phyloP scores from a whole-genome alignment of 1,284 basidiomycete genomes.

The Cryptococcus sp. region DNA sequence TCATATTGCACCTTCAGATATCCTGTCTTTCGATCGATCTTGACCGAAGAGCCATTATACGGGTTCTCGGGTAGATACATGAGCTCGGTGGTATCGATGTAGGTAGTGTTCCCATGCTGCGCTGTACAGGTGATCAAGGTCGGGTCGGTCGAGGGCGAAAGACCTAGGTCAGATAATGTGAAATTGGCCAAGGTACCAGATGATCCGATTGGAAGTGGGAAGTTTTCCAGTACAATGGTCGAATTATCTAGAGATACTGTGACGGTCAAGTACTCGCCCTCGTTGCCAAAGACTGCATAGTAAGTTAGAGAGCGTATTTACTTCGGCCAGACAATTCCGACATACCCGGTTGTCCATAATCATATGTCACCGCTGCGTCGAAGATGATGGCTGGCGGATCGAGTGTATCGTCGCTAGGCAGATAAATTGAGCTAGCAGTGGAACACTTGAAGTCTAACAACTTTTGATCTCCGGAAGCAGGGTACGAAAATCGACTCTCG shows the following conservation, averaged over 20 bases:
- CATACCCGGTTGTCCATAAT: not conserved
- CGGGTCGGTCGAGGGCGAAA: not conserved
- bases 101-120: not conserved
- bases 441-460: constrained; percentile 7
- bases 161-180: not conserved
- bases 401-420: constrained; percentile 2
- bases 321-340: not conserved
- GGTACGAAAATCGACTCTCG: constrained; percentile 1
- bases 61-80: constrained; percentile 15
- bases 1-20: constrained; percentile 7
- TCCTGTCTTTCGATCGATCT: constrained; percentile 15
- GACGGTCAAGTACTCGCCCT: not conserved
- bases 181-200: not conserved
- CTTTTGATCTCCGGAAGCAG: not conserved
- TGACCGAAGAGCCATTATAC: constrained; percentile 15
- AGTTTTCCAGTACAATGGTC: not conserved
- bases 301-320: not conserved
- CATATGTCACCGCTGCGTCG: constrained; percentile 2
- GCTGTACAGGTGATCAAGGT: constrained; percentile 7
- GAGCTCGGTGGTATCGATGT: constrained; percentile 4
- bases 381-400: constrained; percentile 7
- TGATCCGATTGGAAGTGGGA: not conserved
- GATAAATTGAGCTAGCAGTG: constrained; percentile 7
- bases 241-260: not conserved
- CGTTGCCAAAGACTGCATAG: not conserved